phyloP scores from a whole-genome alignment of 2,329 filamentous ascomycete species.

The Aspergillus sp. region DNA sequence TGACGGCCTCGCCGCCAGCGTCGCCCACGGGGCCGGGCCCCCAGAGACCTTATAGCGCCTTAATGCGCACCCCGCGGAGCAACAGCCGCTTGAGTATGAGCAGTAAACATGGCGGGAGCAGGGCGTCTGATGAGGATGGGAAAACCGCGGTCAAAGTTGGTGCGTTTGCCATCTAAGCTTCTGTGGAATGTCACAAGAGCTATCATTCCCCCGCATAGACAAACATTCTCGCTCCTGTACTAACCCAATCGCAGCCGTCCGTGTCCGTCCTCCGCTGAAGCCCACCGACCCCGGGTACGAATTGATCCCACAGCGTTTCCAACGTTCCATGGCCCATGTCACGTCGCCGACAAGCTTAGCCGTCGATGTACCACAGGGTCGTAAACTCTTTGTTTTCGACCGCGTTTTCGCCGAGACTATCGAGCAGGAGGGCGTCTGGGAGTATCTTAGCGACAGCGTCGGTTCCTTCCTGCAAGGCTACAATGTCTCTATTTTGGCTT shows the following conservation, averaged over 20 bases:
- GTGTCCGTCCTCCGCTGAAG: conserved; percentile 82
- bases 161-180: conserved; percentile 55
- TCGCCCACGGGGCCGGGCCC: conserved; percentile 57
- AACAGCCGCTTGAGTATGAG: conserved; percentile 80
- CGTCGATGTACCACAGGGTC: conserved; percentile 87
- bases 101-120: conserved; percentile 73
- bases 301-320: conserved; percentile 92
- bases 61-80: conserved; percentile 75
- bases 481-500: conserved; percentile 96
- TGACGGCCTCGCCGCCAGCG: conserved; percentile 69
- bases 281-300: conserved; percentile 88
- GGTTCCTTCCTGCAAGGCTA: conserved; percentile 90
- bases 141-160: conserved; percentile 95
- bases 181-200: not conserved
- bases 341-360: conserved; percentile 80
- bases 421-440: conserved; percentile 86
- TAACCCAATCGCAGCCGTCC: conserved; percentile 65
- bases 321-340: conserved; percentile 87
- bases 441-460: conserved; percentile 89
- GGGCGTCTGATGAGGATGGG: conserved; percentile 83
- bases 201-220: not conserved
- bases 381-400: conserved; percentile 95
- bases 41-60: conserved; percentile 75
- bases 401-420: conserved; percentile 84
- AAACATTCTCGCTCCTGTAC: conserved; percentile 10